Evolutionary conservation across 164 flowering plant species (phyloP).

Genomic region (Kalanchoe fedtschenkoi): DNA sequence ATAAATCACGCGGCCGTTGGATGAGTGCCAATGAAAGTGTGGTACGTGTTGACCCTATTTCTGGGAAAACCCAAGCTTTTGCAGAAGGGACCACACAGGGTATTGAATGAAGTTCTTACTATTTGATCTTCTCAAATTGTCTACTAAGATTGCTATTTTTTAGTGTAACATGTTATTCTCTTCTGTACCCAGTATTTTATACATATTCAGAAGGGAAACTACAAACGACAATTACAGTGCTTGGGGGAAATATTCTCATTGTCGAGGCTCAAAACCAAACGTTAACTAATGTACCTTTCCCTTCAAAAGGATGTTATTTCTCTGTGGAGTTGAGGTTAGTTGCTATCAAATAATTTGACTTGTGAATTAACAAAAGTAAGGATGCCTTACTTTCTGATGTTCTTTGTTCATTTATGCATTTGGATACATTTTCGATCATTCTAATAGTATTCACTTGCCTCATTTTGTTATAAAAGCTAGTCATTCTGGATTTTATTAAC

Average conservation of each 20-base stretch:
- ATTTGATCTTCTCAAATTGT: not conserved
- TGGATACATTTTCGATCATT: too few relatives aligned
- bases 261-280: conserved; percentile 59
- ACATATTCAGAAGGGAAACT: conserved; percentile 36
- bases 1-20: conserved; percentile 47
- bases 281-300: conserved; percentile 64
- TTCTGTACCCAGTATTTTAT: conserved; percentile 34
- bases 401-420: not conserved
- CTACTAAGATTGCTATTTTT: not conserved
- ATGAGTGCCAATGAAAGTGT: conserved; percentile 53
- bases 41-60: conserved; percentile 31
- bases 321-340: conserved; percentile 60
- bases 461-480: too few relatives aligned
- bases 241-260: conserved; percentile 18
- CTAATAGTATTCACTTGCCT: too few relatives aligned
- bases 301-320: conserved; percentile 61
- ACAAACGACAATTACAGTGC: conserved; percentile 53
- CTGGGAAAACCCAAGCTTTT: conserved; percentile 58
- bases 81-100: conserved; percentile 63
- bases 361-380: not conserved
- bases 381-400: not conserved
- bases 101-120: conserved; percentile 11
- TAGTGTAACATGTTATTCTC: not conserved
- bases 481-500: not conserved
- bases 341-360: not conserved